Evolutionary conservation across 2,329 filamentous ascomycete species (phyloP).

Genomic region (Trichoderma sp.): DNA sequence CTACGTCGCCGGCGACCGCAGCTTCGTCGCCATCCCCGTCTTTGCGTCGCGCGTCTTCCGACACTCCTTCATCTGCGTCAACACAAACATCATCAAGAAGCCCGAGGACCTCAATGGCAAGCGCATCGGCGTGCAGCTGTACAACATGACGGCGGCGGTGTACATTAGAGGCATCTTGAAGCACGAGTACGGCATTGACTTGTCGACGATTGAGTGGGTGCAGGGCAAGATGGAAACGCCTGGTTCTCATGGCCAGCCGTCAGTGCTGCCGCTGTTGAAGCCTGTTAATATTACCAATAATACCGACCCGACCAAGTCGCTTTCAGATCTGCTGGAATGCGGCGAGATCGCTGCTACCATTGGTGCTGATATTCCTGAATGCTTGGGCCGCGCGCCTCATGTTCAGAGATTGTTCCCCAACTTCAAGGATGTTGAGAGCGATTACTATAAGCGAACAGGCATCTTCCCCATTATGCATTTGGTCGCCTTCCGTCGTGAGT

Average conservation of each 20-base stretch:
- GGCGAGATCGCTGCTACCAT: constrained; percentile 5
- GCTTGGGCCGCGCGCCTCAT: background rate
- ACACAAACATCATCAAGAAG: constrained; percentile 1
- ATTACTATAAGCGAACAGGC: constrained; percentile 3
- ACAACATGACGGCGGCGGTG: constrained; percentile 13
- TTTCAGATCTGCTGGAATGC: background rate
- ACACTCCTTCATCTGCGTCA: constrained; percentile 16
- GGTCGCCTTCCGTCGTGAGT: background rate
- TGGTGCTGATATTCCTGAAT: constrained; percentile 2
- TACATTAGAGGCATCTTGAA: background rate
- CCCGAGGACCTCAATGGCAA: constrained; percentile 16
- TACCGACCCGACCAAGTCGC: background rate
- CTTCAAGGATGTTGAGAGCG: constrained; percentile 13
- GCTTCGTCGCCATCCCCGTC: constrained; percentile 18
- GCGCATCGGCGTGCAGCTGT: constrained; percentile 17
- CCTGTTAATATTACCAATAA: constrained; percentile 9
- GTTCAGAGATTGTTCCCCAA: constrained; percentile 6
- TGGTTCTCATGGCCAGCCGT: constrained; percentile 1
- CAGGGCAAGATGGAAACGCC: constrained; percentile 17
- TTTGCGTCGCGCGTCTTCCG: constrained; percentile 16
- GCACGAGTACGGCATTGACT: constrained; percentile 5
- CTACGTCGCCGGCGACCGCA: constrained; percentile 3
- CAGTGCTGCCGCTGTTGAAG: constrained; percentile 2
- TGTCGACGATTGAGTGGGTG: constrained; percentile 11
- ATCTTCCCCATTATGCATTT: constrained; percentile 15